phyloP scores from a whole-genome alignment of 2,329 filamentous ascomycete species.

The Diaporthe ilicicola region DNA sequence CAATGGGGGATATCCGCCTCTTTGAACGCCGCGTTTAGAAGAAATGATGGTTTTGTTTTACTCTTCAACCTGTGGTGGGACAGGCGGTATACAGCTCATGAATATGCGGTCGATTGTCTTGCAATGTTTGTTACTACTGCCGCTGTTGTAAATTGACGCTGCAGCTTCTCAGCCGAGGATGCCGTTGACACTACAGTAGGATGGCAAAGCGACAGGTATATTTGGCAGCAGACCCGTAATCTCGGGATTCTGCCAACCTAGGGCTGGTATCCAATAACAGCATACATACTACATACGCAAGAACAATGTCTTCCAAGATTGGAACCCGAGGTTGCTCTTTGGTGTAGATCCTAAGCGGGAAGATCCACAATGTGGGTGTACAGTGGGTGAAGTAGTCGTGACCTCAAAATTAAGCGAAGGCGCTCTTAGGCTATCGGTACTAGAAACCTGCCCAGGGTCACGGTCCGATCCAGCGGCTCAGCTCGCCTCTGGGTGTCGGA shows the following conservation, averaged over 20 bases:
- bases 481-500: constrained; percentile 11
- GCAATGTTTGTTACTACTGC: background rate
- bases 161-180: background rate
- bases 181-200: background rate
- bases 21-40: background rate
- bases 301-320: background rate
- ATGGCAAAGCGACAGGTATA: background rate
- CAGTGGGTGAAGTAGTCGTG: background rate
- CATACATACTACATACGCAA: background rate
- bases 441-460: background rate
- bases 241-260: background rate
- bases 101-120: constrained; percentile 22
- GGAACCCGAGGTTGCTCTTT: background rate
- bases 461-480: constrained; percentile 13
- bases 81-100: constrained; percentile 14
- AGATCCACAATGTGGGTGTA: constrained; percentile 10
- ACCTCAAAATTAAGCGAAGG: background rate
- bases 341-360: constrained; percentile 20
- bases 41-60: constrained; percentile 10
- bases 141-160: background rate
- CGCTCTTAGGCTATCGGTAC: background rate
- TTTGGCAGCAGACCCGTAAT: background rate
- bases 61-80: background rate
- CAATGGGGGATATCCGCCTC: background rate
- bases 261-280: background rate